Evolutionary conservation across 2,329 filamentous ascomycete genomes (phyloP), one percentile per base, ranked within the genome.

Genomic region (Penicillium sp.): DNA sequence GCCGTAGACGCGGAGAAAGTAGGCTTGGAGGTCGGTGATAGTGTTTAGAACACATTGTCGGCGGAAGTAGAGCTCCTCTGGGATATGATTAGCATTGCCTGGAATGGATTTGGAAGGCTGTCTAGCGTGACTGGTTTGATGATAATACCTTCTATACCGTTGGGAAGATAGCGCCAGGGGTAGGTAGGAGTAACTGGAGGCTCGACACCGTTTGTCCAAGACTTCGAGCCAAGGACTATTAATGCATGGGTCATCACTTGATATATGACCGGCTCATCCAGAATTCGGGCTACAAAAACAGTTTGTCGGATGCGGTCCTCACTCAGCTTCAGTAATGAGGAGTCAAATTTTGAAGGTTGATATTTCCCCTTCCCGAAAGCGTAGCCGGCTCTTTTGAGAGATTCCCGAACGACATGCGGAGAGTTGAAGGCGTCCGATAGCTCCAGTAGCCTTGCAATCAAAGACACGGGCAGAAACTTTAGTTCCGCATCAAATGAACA

Each of bases 81-180:
- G n/a, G n/a, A n/a, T n/a, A n/a, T n/a, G n/a, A n/a, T n/a, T n/a
- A n/a, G n/a, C n/a, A n/a, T n/a, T n/a, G n/a, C n/a, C n/a, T n/a
- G n/a, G n/a, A n/a, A n/a, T n/a, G n/a, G n/a, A n/a, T n/a, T n/a
- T n/a, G n/a, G n/a, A n/a, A n/a, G n/a, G n/a, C n/a, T n/a, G n/a
- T n/a, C n/a, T n/a, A n/a, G n/a, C n/a, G n/a, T n/a, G n/a, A n/a
- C n/a, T n/a, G n/a, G n/a, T n/a, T n/a, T n/a, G n/a, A n/a, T n/a
- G n/a, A n/a, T n/a, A n/a, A n/a, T n/a, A 72, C 71, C 70, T 67
- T 74, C 71, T 35, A 74, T 43, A 4, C 67, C 66, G 48, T 64
- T 53, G 2, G 66, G 57, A 6, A 73, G 52, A 47, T 66, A 64
- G 53, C 61, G 62, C 71, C 71, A 73, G 19, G 59, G 60, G n/a